These are phyloP conservation scores for Albatrellus ellisii DNA, from an alignment of 768 basidiomycete genomes.

Conservation along the genomic window DNA sequence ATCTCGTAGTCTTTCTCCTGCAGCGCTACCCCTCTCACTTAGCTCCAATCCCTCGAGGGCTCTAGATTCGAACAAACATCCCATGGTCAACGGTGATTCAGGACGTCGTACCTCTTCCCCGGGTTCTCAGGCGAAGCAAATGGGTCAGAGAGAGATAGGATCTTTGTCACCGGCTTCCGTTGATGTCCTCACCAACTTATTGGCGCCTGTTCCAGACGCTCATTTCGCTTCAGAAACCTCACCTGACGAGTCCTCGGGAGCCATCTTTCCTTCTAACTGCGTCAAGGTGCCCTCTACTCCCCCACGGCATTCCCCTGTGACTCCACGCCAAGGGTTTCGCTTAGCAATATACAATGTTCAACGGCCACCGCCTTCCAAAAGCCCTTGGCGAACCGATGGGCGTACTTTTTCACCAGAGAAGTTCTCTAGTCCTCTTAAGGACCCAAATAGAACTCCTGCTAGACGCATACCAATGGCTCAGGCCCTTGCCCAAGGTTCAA, in stretches of 20 bases:
- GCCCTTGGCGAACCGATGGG: slow-evolving; percentile 9
- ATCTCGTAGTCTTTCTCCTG: no score
- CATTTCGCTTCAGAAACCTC: neutral
- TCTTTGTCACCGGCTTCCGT: slow-evolving; percentile 51
- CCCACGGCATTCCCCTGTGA: slow-evolving; percentile 3
- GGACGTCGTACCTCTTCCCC: no score
- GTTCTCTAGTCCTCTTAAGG: slow-evolving; percentile 2
- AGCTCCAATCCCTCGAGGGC: no score
- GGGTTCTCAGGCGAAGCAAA: no score
- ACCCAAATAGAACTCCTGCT: slow-evolving; percentile 11
- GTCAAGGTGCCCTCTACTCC: slow-evolving; percentile 4
- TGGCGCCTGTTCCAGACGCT: neutral
- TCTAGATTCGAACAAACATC: no score
- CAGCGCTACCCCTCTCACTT: no score
- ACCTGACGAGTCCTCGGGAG: slow-evolving; percentile 3
- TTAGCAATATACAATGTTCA: slow-evolving; percentile 6
- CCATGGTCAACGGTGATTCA: no score
- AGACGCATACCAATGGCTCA: slow-evolving; percentile 11
- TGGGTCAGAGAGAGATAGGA: slow-evolving; percentile 30
- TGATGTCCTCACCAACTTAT: slow-evolving; percentile 19
- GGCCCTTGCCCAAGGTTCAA: slow-evolving; percentile 5
- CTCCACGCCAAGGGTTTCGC: neutral
- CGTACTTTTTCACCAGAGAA: slow-evolving; percentile 9
- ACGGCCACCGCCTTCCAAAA: slow-evolving; percentile 10
- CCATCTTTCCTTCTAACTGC: neutral